Conservation (phyloP, 331 rosid genomes). For the Malus hybrid region DNA sequence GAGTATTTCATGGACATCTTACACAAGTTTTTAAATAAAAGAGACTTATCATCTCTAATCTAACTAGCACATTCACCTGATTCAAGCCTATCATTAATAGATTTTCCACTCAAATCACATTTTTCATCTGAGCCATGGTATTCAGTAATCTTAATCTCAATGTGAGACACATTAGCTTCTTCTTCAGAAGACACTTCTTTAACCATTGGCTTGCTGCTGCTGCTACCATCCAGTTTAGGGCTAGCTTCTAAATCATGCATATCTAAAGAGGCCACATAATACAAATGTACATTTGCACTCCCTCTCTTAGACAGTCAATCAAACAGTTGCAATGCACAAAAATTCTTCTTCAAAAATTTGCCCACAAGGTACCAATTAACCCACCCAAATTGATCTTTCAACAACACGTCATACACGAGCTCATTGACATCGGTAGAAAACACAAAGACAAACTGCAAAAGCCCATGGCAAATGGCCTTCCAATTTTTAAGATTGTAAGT, state of each 20-base stretch:
- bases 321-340: too few relatives aligned
- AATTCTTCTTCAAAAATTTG: too few relatives aligned
- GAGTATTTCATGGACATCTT: constrained; percentile 93
- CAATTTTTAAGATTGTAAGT: too few relatives aligned
- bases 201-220: constrained; percentile 12
- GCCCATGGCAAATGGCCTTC: too few relatives aligned
- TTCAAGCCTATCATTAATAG: constrained; percentile 29
- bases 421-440: too few relatives aligned
- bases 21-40: constrained; percentile 82
- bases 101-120: constrained; percentile 27
- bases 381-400: too few relatives aligned
- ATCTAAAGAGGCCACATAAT: constrained; percentile 21
- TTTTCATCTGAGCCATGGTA: constrained; percentile 18
- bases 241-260: constrained; percentile 23
- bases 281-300: too few relatives aligned
- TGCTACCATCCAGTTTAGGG: constrained; percentile 16
- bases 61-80: constrained; percentile 42
- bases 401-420: too few relatives aligned
- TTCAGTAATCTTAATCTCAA: constrained; percentile 16
- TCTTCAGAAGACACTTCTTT: constrained; percentile 28
- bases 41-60: constrained; percentile 83
- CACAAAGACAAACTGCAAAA: too few relatives aligned
- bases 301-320: too few relatives aligned
- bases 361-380: too few relatives aligned
- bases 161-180: constrained; percentile 24